phyloP scores from a whole-genome alignment of 768 basidiomycete species.

The Mrakia gelida region DNA sequence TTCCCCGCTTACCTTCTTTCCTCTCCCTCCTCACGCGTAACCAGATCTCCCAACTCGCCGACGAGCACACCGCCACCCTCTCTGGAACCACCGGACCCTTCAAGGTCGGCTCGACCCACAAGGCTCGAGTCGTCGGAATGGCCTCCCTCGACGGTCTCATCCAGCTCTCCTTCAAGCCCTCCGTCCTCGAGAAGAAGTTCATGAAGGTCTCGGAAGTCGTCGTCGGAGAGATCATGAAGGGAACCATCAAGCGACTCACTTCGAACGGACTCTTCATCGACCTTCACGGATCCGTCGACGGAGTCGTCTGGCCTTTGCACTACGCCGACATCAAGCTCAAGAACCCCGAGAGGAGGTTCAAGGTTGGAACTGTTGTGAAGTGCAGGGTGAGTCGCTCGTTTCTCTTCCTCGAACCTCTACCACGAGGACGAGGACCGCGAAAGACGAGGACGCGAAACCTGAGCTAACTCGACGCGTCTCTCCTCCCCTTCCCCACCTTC shows the following conservation, averaged over 20 bases:
- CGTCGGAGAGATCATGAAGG: slow-evolving; percentile 78
- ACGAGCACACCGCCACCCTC: slow-evolving; percentile 80
- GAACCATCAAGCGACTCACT: slow-evolving; percentile 74
- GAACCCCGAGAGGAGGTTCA: slow-evolving; percentile 87
- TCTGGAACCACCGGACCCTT: slow-evolving; percentile 67
- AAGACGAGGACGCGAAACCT: too few relatives aligned
- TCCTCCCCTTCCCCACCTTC: neutral
- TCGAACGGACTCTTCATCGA: slow-evolving; percentile 78
- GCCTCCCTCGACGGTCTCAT: slow-evolving; percentile 80
- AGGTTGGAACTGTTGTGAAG: slow-evolving; percentile 72
- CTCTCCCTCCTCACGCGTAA: neutral
- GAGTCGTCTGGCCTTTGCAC: slow-evolving; percentile 88
- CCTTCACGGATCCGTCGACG: slow-evolving; percentile 80
- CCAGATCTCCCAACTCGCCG: slow-evolving; percentile 89
- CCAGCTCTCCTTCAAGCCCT: slow-evolving; percentile 78
- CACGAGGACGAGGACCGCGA: neutral
- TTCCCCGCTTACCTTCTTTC: neutral
- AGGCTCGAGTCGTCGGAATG: slow-evolving; percentile 80
- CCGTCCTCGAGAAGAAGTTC: slow-evolving; percentile 79
- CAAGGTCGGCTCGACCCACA: slow-evolving; percentile 72
- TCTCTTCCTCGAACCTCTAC: neutral
- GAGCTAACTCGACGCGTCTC: neutral
- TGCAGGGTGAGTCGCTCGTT: slow-evolving; percentile 60
- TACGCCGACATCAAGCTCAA: slow-evolving; percentile 93
- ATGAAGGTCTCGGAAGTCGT: slow-evolving; percentile 73